Conservation (phyloP, 2,329 filamentous ascomycete genomes). For the Fusarium sp. region DNA sequence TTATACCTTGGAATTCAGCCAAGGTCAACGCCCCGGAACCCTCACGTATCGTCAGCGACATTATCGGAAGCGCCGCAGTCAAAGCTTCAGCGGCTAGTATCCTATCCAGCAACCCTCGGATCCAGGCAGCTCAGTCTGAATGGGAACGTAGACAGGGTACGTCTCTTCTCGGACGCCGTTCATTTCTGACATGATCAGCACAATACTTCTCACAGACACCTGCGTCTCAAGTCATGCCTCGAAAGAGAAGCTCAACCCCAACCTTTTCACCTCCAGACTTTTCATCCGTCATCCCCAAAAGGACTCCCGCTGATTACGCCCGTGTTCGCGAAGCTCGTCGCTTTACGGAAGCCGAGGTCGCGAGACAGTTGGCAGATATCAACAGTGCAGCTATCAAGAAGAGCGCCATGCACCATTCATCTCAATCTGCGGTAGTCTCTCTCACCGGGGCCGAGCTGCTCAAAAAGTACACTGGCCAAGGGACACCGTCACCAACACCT, state of each 20-base stretch:
- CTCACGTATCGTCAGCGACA: conserved; percentile 38
- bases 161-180: neutral
- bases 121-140: conserved; percentile 41
- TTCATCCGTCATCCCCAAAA: neutral
- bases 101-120: conserved; percentile 32
- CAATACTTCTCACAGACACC: neutral
- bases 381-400: conserved; percentile 2
- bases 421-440: conserved; percentile 7
- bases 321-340: conserved; percentile 1
- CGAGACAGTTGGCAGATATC: conserved; percentile 13
- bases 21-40: conserved; percentile 15
- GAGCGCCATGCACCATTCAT: conserved; percentile 1
- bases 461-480: conserved; percentile 14
- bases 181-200: conserved; percentile 14
- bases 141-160: conserved; percentile 41
- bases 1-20: conserved; percentile 25
- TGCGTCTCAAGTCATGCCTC: neutral
- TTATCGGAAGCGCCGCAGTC: neutral
- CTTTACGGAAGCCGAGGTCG: conserved; percentile 33
- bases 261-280: conserved; percentile 1
- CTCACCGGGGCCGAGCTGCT: conserved; percentile 23
- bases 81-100: neutral
- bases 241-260: conserved; percentile 18
- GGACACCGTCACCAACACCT: neutral
- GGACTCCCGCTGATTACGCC: conserved; percentile 7